Evolutionary conservation across 345 rosid genomes (phyloP).

Genomic region (Melastoma malabathricum): DNA sequence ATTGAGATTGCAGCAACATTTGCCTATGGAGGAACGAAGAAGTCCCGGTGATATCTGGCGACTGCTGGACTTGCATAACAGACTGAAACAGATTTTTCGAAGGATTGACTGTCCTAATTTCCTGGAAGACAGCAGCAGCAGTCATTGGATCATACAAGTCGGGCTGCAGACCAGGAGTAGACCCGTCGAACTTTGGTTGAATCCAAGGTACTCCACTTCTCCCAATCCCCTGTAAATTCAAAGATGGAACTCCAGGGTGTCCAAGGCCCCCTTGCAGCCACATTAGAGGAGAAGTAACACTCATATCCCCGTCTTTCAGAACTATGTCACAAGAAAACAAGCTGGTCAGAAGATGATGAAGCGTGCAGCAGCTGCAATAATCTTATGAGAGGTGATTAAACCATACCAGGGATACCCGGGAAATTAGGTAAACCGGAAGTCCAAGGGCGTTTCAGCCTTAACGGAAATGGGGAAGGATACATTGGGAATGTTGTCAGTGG

Average conservation of each 20-base stretch:
- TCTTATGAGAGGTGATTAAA: neutral
- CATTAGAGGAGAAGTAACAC: slow-evolving; percentile 22
- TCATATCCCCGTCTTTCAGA: slow-evolving; percentile 25
- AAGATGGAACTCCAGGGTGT: slow-evolving; percentile 28
- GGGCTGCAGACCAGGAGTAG: slow-evolving; percentile 23
- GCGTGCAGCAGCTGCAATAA: no score
- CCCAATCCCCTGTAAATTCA: slow-evolving; percentile 32
- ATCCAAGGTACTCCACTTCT: slow-evolving; percentile 20
- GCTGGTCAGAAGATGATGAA: no score
- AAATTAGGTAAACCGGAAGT: slow-evolving; percentile 28
- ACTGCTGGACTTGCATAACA: slow-evolving; percentile 23
- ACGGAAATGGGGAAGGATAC: slow-evolving; percentile 36
- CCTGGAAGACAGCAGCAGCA: slow-evolving; percentile 31
- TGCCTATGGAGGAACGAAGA: slow-evolving; percentile 24
- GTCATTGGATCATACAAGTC: slow-evolving; percentile 39
- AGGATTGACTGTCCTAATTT: slow-evolving; percentile 26
- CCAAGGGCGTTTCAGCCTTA: slow-evolving; percentile 25
- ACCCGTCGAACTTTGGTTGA: slow-evolving; percentile 25
- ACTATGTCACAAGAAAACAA: neutral
- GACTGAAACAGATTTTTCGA: slow-evolving; percentile 22
- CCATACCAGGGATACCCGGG: slow-evolving; percentile 28
- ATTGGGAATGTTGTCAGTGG: slow-evolving; percentile 38
- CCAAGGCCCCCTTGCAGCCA: slow-evolving; percentile 32
- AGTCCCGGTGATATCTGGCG: slow-evolving; percentile 14
- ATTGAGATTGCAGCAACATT: slow-evolving; percentile 20